Conservation (phyloP, 1,284 basidiomycete species). For the Singerocomus rubriflavus region DNA sequence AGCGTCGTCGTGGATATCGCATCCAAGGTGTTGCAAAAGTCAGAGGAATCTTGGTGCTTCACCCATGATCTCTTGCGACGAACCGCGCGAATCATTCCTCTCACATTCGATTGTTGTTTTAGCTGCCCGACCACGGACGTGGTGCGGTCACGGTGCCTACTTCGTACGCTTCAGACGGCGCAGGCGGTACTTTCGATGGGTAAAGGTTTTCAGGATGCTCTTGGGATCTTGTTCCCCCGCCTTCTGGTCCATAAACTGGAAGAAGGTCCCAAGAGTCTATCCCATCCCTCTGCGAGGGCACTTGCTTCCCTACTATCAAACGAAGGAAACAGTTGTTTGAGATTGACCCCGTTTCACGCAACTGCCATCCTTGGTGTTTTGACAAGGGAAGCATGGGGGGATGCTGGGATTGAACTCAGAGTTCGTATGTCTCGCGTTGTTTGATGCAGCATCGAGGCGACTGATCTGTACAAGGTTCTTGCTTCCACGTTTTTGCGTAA, state of each 20-base stretch:
- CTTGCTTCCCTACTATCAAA: slow-evolving; percentile 25
- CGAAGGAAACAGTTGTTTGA: slow-evolving; percentile 28
- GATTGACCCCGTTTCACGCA: slow-evolving; percentile 26
- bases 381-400: slow-evolving; percentile 37
- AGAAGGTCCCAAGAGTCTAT: slow-evolving; percentile 26
- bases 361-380: slow-evolving; percentile 35
- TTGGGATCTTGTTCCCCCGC: slow-evolving; percentile 31
- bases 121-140: slow-evolving; percentile 37
- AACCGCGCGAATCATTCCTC: slow-evolving; percentile 38
- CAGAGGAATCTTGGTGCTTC: slow-evolving; percentile 45
- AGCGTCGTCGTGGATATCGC: slow-evolving; percentile 45
- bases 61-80: slow-evolving; percentile 45
- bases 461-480: slow-evolving; percentile 20
- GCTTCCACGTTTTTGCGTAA: slow-evolving; percentile 22
- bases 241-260: slow-evolving; percentile 34
- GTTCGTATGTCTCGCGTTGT: slow-evolving; percentile 23
- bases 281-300: slow-evolving; percentile 15
- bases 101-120: slow-evolving; percentile 46
- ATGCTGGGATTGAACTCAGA: slow-evolving; percentile 29
- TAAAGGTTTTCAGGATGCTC: slow-evolving; percentile 22
- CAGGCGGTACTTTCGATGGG: slow-evolving; percentile 20
- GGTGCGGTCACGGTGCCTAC: slow-evolving; percentile 40
- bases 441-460: slow-evolving; percentile 3
- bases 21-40: slow-evolving; percentile 39
- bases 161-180: slow-evolving; percentile 37